Percentiles rank a stretch among this genome's conserved stretches.
Conservation (phyloP, 2,329 filamentous ascomycete species). For the Nannizzia gypsea region DNA sequence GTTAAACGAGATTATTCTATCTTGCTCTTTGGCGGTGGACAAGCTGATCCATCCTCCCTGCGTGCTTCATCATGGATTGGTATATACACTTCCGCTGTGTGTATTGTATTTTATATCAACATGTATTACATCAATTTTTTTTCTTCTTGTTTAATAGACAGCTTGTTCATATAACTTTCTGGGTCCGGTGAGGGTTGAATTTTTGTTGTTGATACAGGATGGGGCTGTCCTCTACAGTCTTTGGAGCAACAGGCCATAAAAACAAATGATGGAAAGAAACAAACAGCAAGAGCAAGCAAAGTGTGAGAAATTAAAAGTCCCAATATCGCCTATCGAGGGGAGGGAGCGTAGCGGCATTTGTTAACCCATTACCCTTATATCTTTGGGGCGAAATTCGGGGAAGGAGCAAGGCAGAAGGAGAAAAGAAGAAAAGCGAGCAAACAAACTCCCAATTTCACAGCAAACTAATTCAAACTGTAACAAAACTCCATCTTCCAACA, state of each 20-base stretch:
- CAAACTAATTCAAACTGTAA: conserved; percentile 1
- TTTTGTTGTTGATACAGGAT: neutral
- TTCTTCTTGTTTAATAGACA: neutral
- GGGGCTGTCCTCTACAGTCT: neutral
- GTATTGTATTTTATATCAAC: conserved; percentile 4
- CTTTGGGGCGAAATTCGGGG: neutral
- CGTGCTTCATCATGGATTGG: neutral
- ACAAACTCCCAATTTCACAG: neutral
- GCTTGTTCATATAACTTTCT: neutral
- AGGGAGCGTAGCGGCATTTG: neutral
- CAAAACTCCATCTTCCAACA: neutral
- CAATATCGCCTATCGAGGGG: neutral
- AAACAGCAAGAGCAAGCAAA: neutral
- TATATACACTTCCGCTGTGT: neutral
- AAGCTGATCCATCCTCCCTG: neutral
- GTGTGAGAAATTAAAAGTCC: neutral
- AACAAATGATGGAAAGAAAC: neutral
- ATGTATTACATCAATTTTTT: neutral
- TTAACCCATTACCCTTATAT: neutral
- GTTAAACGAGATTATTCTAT: neutral
- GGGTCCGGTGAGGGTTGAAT: neutral
- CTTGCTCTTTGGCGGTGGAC: neutral
- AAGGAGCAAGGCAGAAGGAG: neutral
- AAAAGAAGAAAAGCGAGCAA: neutral
- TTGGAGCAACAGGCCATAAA: neutral